These are phyloP conservation scores for Scedosporium apiospermum DNA, from an alignment of 2,329 filamentous ascomycete genomes.

Conservation along the genomic window DNA sequence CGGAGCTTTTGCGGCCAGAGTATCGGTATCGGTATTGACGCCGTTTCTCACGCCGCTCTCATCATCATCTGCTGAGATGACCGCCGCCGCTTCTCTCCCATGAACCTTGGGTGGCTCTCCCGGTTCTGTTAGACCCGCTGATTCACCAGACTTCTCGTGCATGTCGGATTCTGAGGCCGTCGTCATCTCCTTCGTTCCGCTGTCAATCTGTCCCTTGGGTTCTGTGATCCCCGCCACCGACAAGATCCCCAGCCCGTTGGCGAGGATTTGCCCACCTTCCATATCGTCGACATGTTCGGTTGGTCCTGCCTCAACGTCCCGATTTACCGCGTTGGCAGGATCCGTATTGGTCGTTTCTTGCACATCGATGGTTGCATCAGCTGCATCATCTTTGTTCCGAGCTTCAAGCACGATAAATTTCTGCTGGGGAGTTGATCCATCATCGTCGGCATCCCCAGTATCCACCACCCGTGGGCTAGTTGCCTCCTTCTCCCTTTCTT, in stretches of 20 bases:
- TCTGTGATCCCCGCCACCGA: slow-evolving; percentile 3
- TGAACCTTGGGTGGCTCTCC: background rate
- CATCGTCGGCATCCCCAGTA: background rate
- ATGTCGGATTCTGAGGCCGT: background rate
- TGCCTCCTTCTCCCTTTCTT: background rate
- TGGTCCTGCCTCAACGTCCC: background rate
- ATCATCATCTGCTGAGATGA: background rate
- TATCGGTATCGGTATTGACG: background rate
- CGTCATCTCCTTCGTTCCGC: background rate
- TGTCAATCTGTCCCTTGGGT: background rate
- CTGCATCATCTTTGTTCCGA: background rate
- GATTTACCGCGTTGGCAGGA: background rate
- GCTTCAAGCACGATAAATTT: background rate
- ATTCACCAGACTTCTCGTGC: background rate
- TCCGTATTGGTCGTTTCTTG: background rate
- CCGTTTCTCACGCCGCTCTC: background rate
- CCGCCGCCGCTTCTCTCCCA: background rate
- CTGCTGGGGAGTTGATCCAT: background rate
- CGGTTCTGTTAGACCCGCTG: slow-evolving; percentile 4
- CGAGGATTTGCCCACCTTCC: background rate
- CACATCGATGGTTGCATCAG: background rate
- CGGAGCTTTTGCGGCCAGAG: background rate
- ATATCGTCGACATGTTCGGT: slow-evolving; percentile 2
- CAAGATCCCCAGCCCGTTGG: background rate
- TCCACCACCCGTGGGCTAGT: background rate